These are phyloP conservation scores for Rubia tinctorum DNA, from an alignment of 305 asterid genomes.

Conservation along the genomic window DNA sequence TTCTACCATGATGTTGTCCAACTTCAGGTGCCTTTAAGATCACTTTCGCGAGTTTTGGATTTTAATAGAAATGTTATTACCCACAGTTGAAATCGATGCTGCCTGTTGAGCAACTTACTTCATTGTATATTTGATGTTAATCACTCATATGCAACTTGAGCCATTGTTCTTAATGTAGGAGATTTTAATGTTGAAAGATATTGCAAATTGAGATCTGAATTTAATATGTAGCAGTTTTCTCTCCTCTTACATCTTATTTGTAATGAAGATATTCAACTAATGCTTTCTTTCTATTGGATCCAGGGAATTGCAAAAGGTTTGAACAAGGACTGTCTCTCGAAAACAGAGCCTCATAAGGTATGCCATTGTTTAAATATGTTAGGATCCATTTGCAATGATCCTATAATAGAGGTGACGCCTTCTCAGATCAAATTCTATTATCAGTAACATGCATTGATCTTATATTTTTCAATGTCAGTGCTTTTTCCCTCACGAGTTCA, in stretches of 20 bases:
- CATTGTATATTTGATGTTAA: background rate
- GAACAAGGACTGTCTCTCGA: slow-evolving; percentile 67
- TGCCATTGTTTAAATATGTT: slow-evolving; percentile 9
- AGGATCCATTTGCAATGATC: background rate
- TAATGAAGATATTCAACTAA: background rate
- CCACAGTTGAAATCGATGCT: no score
- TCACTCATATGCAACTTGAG: background rate
- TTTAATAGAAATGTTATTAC: background rate
- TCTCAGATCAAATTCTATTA: background rate
- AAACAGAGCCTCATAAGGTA: slow-evolving; percentile 73
- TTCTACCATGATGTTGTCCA: slow-evolving; percentile 72
- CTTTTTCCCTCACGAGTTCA: slow-evolving; percentile 84
- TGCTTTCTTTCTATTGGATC: slow-evolving; percentile 20
- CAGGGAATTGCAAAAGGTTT: slow-evolving; percentile 77
- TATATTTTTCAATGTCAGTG: slow-evolving; percentile 46
- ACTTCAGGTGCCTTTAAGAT: slow-evolving; percentile 54
- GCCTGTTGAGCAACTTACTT: background rate
- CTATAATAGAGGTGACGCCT: background rate
- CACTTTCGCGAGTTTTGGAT: background rate
- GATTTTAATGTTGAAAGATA: background rate
- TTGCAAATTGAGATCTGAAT: background rate
- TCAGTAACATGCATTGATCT: slow-evolving; percentile 15
- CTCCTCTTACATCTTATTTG: background rate
- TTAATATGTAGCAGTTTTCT: background rate
- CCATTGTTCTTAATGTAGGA: background rate